Evolutionary conservation across 331 rosid genomes (phyloP).

Genomic region (Arachis monticola): DNA sequence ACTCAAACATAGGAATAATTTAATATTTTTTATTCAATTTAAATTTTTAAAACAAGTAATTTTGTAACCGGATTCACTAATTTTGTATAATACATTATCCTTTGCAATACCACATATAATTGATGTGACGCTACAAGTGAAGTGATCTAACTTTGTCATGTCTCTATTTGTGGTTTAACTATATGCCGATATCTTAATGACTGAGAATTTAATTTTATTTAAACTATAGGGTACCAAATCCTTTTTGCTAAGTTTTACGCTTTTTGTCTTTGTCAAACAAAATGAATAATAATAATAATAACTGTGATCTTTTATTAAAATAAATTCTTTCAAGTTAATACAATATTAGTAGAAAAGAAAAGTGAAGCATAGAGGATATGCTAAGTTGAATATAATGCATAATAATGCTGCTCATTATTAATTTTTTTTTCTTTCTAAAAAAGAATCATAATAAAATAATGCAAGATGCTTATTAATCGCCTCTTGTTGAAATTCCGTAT

Average conservation of each 20-base stretch:
- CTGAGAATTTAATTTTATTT: constrained; percentile 16
- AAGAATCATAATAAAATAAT: no score
- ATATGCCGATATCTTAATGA: constrained; percentile 22
- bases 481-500: no score
- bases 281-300: no score
- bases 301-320: no score
- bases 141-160: constrained; percentile 18
- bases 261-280: not conserved
- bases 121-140: constrained; percentile 51
- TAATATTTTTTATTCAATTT: no score
- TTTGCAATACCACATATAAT: constrained; percentile 21
- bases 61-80: not conserved
- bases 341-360: not conserved
- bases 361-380: not conserved
- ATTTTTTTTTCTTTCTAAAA: no score
- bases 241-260: not conserved
- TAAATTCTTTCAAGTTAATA: no score
- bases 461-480: no score
- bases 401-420: no score
- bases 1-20: no score
- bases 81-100: constrained; percentile 34
- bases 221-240: not conserved
- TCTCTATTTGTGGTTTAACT: constrained; percentile 7
- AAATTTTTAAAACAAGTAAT: no score
- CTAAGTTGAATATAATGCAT: constrained; percentile 1